Conservation (phyloP, 768 basidiomycete species). For the Podaxis sp. region DNA sequence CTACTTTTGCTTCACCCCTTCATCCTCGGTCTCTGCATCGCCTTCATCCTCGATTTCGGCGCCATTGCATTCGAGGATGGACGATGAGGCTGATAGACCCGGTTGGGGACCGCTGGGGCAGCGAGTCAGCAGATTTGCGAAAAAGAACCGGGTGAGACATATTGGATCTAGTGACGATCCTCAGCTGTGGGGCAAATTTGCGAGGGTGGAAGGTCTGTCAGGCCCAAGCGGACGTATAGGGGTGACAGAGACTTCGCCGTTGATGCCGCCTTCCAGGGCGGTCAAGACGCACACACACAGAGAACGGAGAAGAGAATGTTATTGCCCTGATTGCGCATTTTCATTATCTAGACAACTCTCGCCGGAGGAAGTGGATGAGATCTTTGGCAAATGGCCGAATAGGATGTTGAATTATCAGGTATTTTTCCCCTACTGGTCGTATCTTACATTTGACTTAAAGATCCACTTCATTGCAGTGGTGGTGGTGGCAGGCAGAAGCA, state of each 20-base stretch:
- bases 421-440: conserved; percentile 14
- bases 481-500: conserved; percentile 75
- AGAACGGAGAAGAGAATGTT: not conserved
- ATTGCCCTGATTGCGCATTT: not conserved
- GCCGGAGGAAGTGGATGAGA: conserved; percentile 15
- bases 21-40: conserved; percentile 52
- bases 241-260: not conserved
- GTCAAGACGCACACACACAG: not conserved
- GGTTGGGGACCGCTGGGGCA: conserved; percentile 61
- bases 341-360: not conserved
- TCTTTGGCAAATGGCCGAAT: conserved; percentile 40
- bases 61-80: conserved; percentile 58
- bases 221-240: not conserved
- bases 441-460: not conserved
- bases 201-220: not conserved
- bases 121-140: conserved; percentile 41
- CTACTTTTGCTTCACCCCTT: conserved; percentile 21
- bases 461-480: conserved; percentile 51
- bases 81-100: conserved; percentile 40
- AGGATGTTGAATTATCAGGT: conserved; percentile 70
- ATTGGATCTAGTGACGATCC: conserved; percentile 14
- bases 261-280: not conserved
- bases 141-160: conserved; percentile 18
- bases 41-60: conserved; percentile 80
- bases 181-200: not conserved